Evolutionary conservation across 805 yeast species (phyloP), one percentile per base, ranked within the genome.

Genomic region (Kluyveromyces siamensis): DNA sequence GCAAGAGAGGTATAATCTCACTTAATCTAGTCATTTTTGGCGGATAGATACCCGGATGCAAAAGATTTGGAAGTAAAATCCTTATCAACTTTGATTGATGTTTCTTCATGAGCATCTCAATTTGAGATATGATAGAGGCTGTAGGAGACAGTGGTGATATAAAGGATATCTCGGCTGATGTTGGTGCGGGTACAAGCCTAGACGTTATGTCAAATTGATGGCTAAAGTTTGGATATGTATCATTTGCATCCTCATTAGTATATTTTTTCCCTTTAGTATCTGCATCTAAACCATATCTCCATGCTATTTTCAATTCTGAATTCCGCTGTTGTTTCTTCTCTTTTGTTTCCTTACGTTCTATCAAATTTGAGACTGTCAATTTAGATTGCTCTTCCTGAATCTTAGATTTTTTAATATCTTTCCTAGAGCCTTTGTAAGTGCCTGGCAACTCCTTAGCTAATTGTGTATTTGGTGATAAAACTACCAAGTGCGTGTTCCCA

Each of bases 391-490:
- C 76, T 48, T 74, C 75, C 16, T 68, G 61, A 3, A 84, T 77
- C 50, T 71, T 71, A 14, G 77, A 75, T 62, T 79, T 81, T 65
- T 83, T 83, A 53, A 80, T 75, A 8, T 84, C 89, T 53, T 74
- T 82, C 8, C 79, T 67, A 13, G 83, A 72, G 25, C 91, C 91
- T 55, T 80, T 75, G 59, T 84, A 85, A 5, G 81, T 63, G 4
- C 93, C 96, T 2, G 96, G 96, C 1, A 89, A 68, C 27, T 82
- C 84, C 45, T 75, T 74, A 1, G 80, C 76, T 86, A 93, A 86
- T 4, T 59, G 60, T 5, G 69, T 70, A 45, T 78, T 73, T 33
- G 73, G 62, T 0, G 89, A 87, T 44, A 89, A 63, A 11, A 83
- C 83, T 17, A 86, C 72, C 27, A 79, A 73, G 61, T 82, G 88